Conservation (phyloP, 305 asterid genomes). For the Fraxinus ornus region DNA sequence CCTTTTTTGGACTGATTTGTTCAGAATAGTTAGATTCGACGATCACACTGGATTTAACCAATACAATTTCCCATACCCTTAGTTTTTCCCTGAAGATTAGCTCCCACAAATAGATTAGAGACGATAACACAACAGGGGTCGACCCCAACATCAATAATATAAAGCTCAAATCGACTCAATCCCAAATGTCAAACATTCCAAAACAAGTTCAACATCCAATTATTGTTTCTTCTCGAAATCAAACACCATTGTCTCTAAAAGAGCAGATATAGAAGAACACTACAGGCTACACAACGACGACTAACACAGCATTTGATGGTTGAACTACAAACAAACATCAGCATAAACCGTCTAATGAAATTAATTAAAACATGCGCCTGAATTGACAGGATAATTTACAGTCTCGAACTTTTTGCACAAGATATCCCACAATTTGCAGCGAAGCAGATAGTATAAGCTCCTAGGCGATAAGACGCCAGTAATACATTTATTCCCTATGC, state of each 20-base stretch:
- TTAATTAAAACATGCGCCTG: not conserved
- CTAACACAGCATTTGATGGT: not conserved
- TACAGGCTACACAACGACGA: not conserved
- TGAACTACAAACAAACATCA: not conserved
- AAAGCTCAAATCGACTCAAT: not conserved
- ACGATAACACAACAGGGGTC: not conserved
- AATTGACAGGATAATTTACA: not conserved
- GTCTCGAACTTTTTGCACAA: not conserved
- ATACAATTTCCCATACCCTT: not conserved
- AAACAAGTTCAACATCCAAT: not conserved
- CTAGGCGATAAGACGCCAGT: not conserved
- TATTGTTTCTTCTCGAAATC: not conserved
- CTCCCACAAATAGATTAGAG: not conserved
- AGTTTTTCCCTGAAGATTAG: not conserved
- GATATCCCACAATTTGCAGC: not conserved
- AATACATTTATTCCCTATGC: constrained; percentile 9
- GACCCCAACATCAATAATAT: not conserved
- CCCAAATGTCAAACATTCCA: not conserved
- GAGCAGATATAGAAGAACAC: not conserved
- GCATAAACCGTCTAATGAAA: not conserved
- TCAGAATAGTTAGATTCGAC: no score
- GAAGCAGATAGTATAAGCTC: not conserved
- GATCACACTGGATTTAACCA: not conserved
- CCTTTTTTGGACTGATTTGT: no score
- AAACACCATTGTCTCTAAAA: not conserved